A percentile compares a stretch with the other conserved stretches of the same genome.
phyloP scores from a whole-genome alignment of 352 stramenopile species.

The Phytophthora sp. region DNA sequence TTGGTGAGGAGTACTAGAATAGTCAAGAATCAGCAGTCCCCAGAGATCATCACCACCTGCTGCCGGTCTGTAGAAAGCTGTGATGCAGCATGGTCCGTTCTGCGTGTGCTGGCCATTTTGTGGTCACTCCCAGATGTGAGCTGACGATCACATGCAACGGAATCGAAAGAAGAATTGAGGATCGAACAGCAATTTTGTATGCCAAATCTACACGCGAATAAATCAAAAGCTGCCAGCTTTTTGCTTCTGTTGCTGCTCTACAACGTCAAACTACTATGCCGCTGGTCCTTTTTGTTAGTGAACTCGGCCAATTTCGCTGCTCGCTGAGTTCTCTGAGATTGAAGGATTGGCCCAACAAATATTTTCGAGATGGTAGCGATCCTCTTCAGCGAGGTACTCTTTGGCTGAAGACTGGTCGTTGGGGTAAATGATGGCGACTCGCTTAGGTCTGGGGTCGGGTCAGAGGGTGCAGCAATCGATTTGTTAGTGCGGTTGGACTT shows the following conservation, averaged over 20 bases:
- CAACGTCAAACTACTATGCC: background rate
- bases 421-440: background rate
- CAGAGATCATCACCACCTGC: slow-evolving; percentile 9
- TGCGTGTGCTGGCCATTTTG: slow-evolving; percentile 5
- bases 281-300: slow-evolving; percentile 4
- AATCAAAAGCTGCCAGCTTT: slow-evolving; percentile 5
- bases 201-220: slow-evolving; percentile 26
- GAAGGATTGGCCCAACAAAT: slow-evolving; percentile 1
- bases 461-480: background rate
- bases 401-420: background rate
- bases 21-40: background rate
- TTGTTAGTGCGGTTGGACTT: slow-evolving; percentile 2
- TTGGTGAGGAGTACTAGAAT: slow-evolving; percentile 88
- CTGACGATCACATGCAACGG: slow-evolving; percentile 6
- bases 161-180: slow-evolving; percentile 21
- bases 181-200: slow-evolving; percentile 38
- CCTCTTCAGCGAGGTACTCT: slow-evolving; percentile 7
- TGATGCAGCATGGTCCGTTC: slow-evolving; percentile 13
- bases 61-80: slow-evolving; percentile 26
- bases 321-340: background rate
- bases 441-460: background rate
- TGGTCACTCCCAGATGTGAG: slow-evolving; percentile 6
- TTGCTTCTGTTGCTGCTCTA: slow-evolving; percentile 5
- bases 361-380: slow-evolving; percentile 27
- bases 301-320: slow-evolving; percentile 13